A percentile compares a stretch with the other conserved stretches of the same genome.
phyloP scores from a whole-genome alignment of 345 rosid species.

The Orychophragmus violaceus region DNA sequence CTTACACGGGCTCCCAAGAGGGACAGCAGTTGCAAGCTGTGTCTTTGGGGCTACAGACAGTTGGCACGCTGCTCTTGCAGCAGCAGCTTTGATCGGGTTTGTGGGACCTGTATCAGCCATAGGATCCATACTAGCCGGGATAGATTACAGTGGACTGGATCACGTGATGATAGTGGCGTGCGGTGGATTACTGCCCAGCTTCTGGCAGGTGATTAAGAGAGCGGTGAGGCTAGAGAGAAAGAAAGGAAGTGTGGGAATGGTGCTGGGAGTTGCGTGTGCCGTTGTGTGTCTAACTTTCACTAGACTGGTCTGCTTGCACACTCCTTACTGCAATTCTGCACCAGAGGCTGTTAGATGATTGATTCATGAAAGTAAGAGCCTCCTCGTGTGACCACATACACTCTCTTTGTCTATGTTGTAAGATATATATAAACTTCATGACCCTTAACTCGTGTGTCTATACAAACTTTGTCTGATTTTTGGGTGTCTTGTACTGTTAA shows the following conservation, averaged over 20 bases:
- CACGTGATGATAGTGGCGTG: slow-evolving; percentile 90
- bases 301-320: slow-evolving; percentile 87
- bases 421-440: slow-evolving; percentile 15
- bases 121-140: slow-evolving; percentile 82
- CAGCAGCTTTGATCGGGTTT: slow-evolving; percentile 85
- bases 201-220: slow-evolving; percentile 51
- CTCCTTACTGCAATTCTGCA: slow-evolving; percentile 94
- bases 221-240: slow-evolving; percentile 52
- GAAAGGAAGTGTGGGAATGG: slow-evolving; percentile 59
- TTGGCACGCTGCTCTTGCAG: slow-evolving; percentile 84
- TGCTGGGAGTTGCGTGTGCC: slow-evolving; percentile 65
- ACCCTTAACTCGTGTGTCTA: slow-evolving; percentile 13
- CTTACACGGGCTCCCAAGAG: slow-evolving; percentile 90
- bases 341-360: slow-evolving; percentile 81
- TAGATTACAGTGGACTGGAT: slow-evolving; percentile 92
- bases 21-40: slow-evolving; percentile 98
- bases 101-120: slow-evolving; percentile 89
- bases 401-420: slow-evolving; percentile 21
- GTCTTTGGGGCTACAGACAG: slow-evolving; percentile 86
- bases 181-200: slow-evolving; percentile 79
- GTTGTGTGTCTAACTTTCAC: slow-evolving; percentile 76
- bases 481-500: slow-evolving; percentile 5
- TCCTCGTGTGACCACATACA: not conserved
- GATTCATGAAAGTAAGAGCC: not conserved
- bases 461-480: not conserved